Evolutionary conservation across 208 protist genomes (phyloP), one percentile per base, ranked within the genome.

Genomic region (Leishmania guyanensis): DNA sequence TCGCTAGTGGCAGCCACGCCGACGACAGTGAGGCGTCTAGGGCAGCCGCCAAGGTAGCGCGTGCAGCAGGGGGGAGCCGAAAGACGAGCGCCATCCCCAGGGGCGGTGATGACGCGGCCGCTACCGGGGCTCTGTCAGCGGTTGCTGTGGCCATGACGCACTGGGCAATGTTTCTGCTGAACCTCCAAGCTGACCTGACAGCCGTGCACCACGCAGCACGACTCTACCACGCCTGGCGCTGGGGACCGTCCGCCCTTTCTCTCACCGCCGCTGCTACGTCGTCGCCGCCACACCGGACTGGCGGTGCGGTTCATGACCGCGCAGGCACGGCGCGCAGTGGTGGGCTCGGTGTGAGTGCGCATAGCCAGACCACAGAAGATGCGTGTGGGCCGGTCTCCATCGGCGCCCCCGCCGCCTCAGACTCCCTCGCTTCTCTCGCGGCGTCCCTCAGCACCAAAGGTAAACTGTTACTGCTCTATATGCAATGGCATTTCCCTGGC

Each of bases 61-160:
- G 14, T 6, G 62, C 33, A 16, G 73, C 72, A 70, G 16, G 75
- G 17, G 33, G 77, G 56, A 46, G 43, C 43, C n/a, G 36, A 22
- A 74, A 60, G 22, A 33, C 22, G 2, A 20, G 58, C 16, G 5
- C 56, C 36, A 65, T 33, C 17, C 46, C 46, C 26, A 33, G 33
- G 10, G 33, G 53, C 36, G 20, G n/a, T 66, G 60, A 48, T 26
- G 33, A 64, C 29, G 77, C 65, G 26, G 72, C 70, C 17, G 51
- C 54, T 33, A 78, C 78, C 8, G 77, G 82, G 50, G 66, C 73
- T 2, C 64, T 73, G 43, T 85, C 77, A 53, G 82, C 82, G 9
- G 82, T 85, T 8, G 77, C 77, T n/a, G 82, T 85, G 39, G 77
- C 82, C 20, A 82, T 85, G 82, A 85, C 82, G 29, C 82, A 85